These are phyloP conservation scores for Cercophora newfieldiana DNA, from an alignment of 495 filamentous ascomycete species.

Conservation along the genomic window DNA sequence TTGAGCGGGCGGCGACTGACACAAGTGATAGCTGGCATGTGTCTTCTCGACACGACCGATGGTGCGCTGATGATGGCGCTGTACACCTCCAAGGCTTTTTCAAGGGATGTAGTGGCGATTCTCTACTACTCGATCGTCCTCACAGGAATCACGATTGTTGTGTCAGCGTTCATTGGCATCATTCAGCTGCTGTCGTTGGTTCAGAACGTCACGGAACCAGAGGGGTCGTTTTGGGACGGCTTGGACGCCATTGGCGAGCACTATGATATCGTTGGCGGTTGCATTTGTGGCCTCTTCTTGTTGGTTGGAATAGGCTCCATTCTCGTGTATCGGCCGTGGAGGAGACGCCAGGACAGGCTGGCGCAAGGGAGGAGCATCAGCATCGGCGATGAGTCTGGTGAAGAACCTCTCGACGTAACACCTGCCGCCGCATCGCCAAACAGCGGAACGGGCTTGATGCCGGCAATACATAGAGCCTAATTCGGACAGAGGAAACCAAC, in stretches of 20 bases:
- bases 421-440: too few species aligned
- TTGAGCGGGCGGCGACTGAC: conserved; percentile 6
- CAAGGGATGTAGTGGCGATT: conserved; percentile 79
- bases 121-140: conserved; percentile 93
- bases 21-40: conserved; percentile 70
- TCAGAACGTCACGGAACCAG: conserved; percentile 68
- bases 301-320: conserved; percentile 72
- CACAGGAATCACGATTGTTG: conserved; percentile 81
- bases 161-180: conserved; percentile 80
- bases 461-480: too few species aligned
- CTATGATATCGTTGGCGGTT: conserved; percentile 84
- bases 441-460: too few species aligned
- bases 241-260: conserved; percentile 72
- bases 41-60: conserved; percentile 83
- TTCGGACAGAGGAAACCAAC: too few species aligned
- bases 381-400: too few species aligned
- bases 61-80: conserved; percentile 94
- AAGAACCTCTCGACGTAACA: too few species aligned
- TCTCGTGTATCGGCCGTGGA: conserved; percentile 74
- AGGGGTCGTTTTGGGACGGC: conserved; percentile 83
- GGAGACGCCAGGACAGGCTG: conserved; percentile 44
- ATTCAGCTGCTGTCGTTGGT: conserved; percentile 81
- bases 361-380: conserved; percentile 4
- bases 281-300: conserved; percentile 81
- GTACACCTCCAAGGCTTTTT: conserved; percentile 75